Evolutionary conservation across 805 yeast species (phyloP), one percentile per base, ranked within the genome.

Genomic region (Sporopachydermia lactativora): DNA sequence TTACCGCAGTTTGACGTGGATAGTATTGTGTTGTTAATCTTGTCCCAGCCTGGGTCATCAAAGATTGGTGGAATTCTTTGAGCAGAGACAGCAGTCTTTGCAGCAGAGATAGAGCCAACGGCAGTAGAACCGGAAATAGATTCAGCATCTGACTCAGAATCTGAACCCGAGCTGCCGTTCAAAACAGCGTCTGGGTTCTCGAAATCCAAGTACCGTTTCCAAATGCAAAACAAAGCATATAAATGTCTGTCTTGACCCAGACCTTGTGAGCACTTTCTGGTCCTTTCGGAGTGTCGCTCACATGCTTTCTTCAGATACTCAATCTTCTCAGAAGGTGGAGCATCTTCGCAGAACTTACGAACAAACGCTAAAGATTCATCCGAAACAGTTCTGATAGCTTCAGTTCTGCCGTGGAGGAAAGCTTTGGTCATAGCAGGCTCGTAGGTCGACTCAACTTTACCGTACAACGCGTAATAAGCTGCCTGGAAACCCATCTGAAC

Each of bases 401-500:
- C 96, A 1, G 96, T 86, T 57, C 96, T 71, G 6, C 96, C 96
- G 54, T 86, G 95, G 47, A 79, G 69, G 55, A 78, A 86, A 44
- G 65, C 66, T 58, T 86, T 86, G 3, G 96, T 88, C 96, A 86
- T 86, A 5, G 95, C 95, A 2, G 96, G 96, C 61, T 86, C 96
- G 57, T 86, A 86, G 4, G 95, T 84, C 47, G 94, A 82, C 58
- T 85, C 96, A 34, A 85, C 89, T 54, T 81, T 82, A 39, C 96
- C 96, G 55, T 86, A 86, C 34, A 86, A 67, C 0, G 95, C 94
- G 54, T 83, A 86, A 58, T 85, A 86, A 3, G 95, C 85, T 5
- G 92, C 83, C 59, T 86, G 96, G 65, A 85, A 84, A 17, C 86
- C 80, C 89, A 86, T 84, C 58, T 86, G 96, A 34, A 81, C 79